Evolutionary conservation across 2,329 filamentous ascomycete genomes (phyloP), one percentile per base, ranked within the genome.

Genomic region (Phoma sp.): DNA sequence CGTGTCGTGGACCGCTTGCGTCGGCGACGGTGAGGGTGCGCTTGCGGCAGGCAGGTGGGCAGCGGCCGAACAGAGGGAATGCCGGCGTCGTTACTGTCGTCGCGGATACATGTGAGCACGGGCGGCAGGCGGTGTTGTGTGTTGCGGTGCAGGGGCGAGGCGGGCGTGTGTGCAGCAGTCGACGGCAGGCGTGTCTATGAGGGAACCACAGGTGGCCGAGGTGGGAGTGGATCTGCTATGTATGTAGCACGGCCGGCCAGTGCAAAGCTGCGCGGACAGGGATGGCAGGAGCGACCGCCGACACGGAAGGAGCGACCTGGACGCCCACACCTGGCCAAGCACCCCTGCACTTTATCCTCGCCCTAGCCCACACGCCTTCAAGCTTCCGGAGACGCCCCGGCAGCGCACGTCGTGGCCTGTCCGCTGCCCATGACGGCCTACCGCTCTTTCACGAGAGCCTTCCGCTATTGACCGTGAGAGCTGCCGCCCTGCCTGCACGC

Each of bases 71-170:
- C 60, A 59, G 57, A 53, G 26, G 49, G 51, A 50, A 52, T 58
- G 65, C 60, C 60, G 60, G 61, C 56, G 61, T 40, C 37, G 56
- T 60, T 57, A 66, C 59, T 61, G 65, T 33, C 32, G 53, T 60
- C 25, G 39, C 54, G 50, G 39, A 62, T 52, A 54, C 65, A 67
- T 67, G 52, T 50, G 52, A 33, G 32, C 39, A 42, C 32, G 36
- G 47, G 33, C 21, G 32, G 43, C 26, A 47, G 34, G 23, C 26
- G 30, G 15, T 33, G 30, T 33, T 33, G 15, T 21, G 18, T 37
- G n/a, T 14, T 20, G 12, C 6, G n/a, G 15, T 43, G 28, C 18
- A 30, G 18, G 32, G 17, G 36, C 21, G 36, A 15, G 25, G 36
- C 26, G 10, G 4, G 23, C 7, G 3, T 20, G 32, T 37, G 42